phyloP scores from a whole-genome alignment of 1,284 basidiomycete species.

The Bjerkandera adusta region DNA sequence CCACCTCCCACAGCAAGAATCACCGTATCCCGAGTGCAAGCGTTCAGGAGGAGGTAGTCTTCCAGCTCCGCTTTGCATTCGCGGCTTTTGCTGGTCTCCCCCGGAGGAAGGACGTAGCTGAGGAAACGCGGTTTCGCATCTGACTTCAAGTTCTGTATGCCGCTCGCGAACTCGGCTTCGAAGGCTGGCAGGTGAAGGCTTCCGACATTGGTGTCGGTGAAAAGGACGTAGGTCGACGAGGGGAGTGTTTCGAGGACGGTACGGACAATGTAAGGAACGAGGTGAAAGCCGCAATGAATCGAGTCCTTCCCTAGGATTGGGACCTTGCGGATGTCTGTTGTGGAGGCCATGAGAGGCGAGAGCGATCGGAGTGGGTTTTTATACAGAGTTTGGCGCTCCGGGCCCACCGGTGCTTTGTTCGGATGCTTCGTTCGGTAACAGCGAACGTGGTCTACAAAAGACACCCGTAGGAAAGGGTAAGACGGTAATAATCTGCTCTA shows the following conservation, averaged over 20 bases:
- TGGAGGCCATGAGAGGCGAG: conserved; percentile 23
- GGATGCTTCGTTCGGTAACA: too few relatives aligned
- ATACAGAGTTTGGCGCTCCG: conserved; percentile 5
- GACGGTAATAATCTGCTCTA: too few relatives aligned
- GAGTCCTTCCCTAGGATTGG: conserved; percentile 86
- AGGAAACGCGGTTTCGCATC: conserved; percentile 66
- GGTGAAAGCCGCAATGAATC: conserved; percentile 92
- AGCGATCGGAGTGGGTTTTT: neutral
- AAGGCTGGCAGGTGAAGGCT: conserved; percentile 73
- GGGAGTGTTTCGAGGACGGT: conserved; percentile 77
- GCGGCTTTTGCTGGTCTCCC: conserved; percentile 91
- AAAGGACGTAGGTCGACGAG: conserved; percentile 88
- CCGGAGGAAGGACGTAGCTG: conserved; percentile 81
- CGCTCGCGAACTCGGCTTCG: conserved; percentile 61
- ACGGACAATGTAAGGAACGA: conserved; percentile 81
- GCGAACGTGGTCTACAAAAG: too few relatives aligned
- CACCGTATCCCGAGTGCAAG: conserved; percentile 93
- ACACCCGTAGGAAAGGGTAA: too few relatives aligned
- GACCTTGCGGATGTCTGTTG: conserved; percentile 58
- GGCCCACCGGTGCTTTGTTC: neutral
- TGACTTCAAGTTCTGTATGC: conserved; percentile 33
- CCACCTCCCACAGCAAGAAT: conserved; percentile 94
- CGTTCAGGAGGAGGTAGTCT: conserved; percentile 87
- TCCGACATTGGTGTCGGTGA: conserved; percentile 92
- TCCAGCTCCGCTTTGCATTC: conserved; percentile 93